Base-by-base conservation (phyloP, 1,284 basidiomycete genomes). In the Leccinum pseudoinsigne region DNA sequence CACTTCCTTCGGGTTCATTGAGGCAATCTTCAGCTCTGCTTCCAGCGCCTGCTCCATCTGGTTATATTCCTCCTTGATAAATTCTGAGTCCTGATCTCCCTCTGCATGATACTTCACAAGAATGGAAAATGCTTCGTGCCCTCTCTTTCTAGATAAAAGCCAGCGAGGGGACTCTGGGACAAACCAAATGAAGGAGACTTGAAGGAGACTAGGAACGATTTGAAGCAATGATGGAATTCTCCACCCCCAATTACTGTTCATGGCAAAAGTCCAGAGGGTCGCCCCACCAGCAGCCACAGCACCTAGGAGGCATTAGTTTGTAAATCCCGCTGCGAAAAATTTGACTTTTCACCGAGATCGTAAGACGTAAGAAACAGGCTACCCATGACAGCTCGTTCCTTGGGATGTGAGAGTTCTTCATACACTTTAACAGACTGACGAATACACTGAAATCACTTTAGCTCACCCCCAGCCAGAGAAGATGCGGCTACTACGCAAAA, bases 131-230 rank as follows among this genome's bases (percentile, higher is more conserved):
- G 71, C 69, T 55, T 86, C 82, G 0, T 81, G 78, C 4, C 74
- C 73, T 16, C 82, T 76, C 12, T 83, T 84, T 57, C 80, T 81
- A 16, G 81, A 81, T 55, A 87, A 74, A 10, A 88, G 77, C 84
- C 84, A 88, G 66, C 87, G 81, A 45, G 86, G 86, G 1, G 83
- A 85, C 69, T 87, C 84, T 3, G 85, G 85, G 23, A 86, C 74
- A 66, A 83, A 79, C 64, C 72, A 79, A 57, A 84, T 74, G 68
- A 82, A 82, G 21, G 66, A 62, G 47, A 87, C 72, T 66, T 84
- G 84, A 26, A 85, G 67, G 31, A 75, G 42, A 55, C 81, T 82
- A 0, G 86, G 84, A 0, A 81, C 65, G 55, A 80, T 72, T 71
- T 89, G 87, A 4, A 88, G 76, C n/a, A 86, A 69, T 4, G 82